Evolutionary conservation across 75 land plant genomes (phyloP).

Genomic region (Selaginella moellendorffii): DNA sequence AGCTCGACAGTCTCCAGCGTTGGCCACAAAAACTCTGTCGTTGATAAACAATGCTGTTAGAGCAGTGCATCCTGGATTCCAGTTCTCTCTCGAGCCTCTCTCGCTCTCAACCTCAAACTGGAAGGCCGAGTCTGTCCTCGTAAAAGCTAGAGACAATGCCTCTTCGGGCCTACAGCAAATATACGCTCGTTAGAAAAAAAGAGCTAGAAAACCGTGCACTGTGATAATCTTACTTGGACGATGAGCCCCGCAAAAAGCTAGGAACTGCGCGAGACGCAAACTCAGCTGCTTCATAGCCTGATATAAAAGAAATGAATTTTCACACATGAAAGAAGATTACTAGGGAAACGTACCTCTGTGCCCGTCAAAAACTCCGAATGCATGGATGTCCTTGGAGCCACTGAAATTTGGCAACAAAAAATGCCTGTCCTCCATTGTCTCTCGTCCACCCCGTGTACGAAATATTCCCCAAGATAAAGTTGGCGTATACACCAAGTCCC

Average conservation of each 20-base stretch:
- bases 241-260: conserved; percentile 30
- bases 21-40: conserved; percentile 68
- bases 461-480: conserved; percentile 74
- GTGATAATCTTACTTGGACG: conserved; percentile 30
- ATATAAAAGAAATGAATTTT: background rate
- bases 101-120: conserved; percentile 40
- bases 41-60: conserved; percentile 48
- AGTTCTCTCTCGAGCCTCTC: conserved; percentile 33
- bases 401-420: conserved; percentile 58
- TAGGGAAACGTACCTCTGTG: conserved; percentile 75
- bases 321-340: too few relatives aligned
- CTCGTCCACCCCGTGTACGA: conserved; percentile 74
- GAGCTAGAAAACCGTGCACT: conserved; percentile 15
- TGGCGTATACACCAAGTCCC: conserved; percentile 31
- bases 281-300: conserved; percentile 96
- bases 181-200: too few relatives aligned
- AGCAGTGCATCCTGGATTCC: conserved; percentile 96
- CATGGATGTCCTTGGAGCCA: conserved; percentile 38
- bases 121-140: conserved; percentile 62
- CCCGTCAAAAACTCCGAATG: conserved; percentile 92
- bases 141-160: conserved; percentile 57
- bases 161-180: conserved; percentile 53
- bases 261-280: conserved; percentile 71
- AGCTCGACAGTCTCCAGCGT: conserved; percentile 95
- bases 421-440: conserved; percentile 87